phyloP scores from a whole-genome alignment of 306 rosid species.

The Rosa rugosa region DNA sequence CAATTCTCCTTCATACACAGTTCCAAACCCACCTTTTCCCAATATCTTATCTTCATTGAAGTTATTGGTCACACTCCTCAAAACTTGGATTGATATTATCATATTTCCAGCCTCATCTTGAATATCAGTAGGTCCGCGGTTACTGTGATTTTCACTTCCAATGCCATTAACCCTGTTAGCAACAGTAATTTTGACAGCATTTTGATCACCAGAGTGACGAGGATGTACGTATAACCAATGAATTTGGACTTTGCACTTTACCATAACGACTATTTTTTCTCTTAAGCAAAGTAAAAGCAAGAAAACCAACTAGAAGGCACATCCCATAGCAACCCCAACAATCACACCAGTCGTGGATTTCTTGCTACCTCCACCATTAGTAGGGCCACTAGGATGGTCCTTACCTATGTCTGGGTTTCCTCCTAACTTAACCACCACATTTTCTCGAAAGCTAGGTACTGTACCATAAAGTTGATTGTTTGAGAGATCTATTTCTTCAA shows the following conservation, averaged over 20 bases:
- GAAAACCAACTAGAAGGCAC: constrained; percentile 31
- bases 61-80: constrained; percentile 66
- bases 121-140: constrained; percentile 37
- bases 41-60: constrained; percentile 59
- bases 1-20: constrained; percentile 78
- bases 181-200: constrained; percentile 40
- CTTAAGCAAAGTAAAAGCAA: constrained; percentile 17
- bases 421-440: constrained; percentile 31
- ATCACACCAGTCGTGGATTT: constrained; percentile 3
- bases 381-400: constrained; percentile 23
- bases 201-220: constrained; percentile 39
- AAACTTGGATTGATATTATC: constrained; percentile 70
- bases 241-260: constrained; percentile 31
- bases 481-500: constrained; percentile 55
- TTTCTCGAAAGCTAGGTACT: constrained; percentile 44
- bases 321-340: constrained; percentile 38
- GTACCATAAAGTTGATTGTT: constrained; percentile 55
- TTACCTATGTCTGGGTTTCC: constrained; percentile 76
- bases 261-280: constrained; percentile 23
- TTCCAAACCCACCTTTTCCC: constrained; percentile 89
- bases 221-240: constrained; percentile 43
- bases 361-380: constrained; percentile 4
- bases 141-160: constrained; percentile 15
- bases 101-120: constrained; percentile 60
- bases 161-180: constrained; percentile 28